phyloP scores from a whole-genome alignment of 495 filamentous ascomycete genomes.

The Talaromyces liani region DNA sequence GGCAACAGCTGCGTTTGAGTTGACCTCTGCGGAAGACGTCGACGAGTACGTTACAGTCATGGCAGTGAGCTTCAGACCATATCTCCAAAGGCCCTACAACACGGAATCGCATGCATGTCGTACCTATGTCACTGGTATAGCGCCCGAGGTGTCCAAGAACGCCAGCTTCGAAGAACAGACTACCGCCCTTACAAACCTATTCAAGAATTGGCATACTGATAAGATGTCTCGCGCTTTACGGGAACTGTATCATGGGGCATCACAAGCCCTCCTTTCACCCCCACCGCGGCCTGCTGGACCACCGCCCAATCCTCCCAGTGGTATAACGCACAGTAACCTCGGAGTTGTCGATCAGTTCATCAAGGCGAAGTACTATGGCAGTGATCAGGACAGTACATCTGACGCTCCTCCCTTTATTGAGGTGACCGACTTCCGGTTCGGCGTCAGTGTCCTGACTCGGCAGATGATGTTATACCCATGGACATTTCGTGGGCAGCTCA shows the following conservation, averaged over 20 bases:
- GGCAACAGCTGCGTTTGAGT: conserved; percentile 9
- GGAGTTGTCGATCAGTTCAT: conserved; percentile 16
- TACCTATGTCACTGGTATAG: conserved; percentile 12
- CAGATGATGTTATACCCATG: conserved; percentile 17
- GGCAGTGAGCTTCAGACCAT: conserved; percentile 12
- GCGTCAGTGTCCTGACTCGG: conserved; percentile 16
- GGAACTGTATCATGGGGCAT: conserved; percentile 8
- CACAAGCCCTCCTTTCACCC: conserved; percentile 9
- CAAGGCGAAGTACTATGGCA: conserved; percentile 4
- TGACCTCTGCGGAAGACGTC: conserved; percentile 6
- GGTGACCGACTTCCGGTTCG: conserved; percentile 13
- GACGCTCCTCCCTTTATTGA: not conserved
- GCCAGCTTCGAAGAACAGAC: conserved; percentile 10
- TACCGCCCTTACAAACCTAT: conserved; percentile 2
- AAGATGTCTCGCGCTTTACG: conserved; percentile 8
- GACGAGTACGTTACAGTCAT: conserved; percentile 13
- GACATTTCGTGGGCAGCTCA: conserved; percentile 16
- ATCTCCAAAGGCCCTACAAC: conserved; percentile 12
- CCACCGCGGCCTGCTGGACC: not conserved
- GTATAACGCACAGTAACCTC: conserved; percentile 15
- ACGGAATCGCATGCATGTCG: conserved; percentile 11
- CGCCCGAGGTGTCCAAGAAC: conserved; percentile 8
- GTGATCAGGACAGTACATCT: not conserved
- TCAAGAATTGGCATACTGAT: conserved; percentile 11
- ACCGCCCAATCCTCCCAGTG: conserved; percentile 14